A percentile compares a stretch with the other conserved stretches of the same genome.
These are phyloP conservation scores for Basidiobolus heterosporus DNA, from an alignment of 371 early-diverging fungal genomes.

Conservation along the genomic window DNA sequence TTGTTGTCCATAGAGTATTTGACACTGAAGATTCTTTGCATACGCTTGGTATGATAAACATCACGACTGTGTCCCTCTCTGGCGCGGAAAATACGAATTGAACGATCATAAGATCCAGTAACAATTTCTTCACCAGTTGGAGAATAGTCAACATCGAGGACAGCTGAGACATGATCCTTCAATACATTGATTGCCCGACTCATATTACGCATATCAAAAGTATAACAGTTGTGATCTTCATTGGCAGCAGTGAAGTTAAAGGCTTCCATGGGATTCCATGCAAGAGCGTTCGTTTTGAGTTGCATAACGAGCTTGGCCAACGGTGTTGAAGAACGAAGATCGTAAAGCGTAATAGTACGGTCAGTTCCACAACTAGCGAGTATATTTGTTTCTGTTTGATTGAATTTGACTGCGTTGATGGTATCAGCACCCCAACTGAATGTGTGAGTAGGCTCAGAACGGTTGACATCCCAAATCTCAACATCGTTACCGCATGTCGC, in stretches of 20 bases:
- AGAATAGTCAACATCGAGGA: constrained; percentile 92
- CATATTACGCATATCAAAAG: constrained; percentile 92
- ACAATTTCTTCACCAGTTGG: constrained; percentile 96
- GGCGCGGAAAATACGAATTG: constrained; percentile 81
- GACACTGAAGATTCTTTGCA: constrained; percentile 90
- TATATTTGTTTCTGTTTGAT: constrained; percentile 81
- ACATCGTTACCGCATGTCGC: constrained; percentile 73
- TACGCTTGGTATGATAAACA: constrained; percentile 96
- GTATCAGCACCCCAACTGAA: constrained; percentile 90
- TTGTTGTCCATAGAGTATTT: constrained; percentile 88
- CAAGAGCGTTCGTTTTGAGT: constrained; percentile 67
- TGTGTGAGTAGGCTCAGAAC: constrained; percentile 68
- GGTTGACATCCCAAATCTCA: constrained; percentile 81
- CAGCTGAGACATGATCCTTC: constrained; percentile 94
- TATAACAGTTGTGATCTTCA: constrained; percentile 93
- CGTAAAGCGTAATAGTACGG: constrained; percentile 84
- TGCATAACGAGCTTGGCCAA: constrained; percentile 60
- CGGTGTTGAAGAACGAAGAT: constrained; percentile 69
- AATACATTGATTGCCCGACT: constrained; percentile 62
- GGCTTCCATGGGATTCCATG: constrained; percentile 97
- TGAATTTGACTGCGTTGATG: constrained; percentile 79
- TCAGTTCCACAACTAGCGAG: constrained; percentile 83
- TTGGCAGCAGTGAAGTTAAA: constrained; percentile 86
- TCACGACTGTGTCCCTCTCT: constrained; percentile 76
- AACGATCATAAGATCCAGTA: constrained; percentile 89